A percentile compares a stretch with the other conserved stretches of the same genome.
These are phyloP conservation scores for Pseudocohnilembus persalinus DNA, from an alignment of 169 alveolate species.

Conservation along the genomic window DNA sequence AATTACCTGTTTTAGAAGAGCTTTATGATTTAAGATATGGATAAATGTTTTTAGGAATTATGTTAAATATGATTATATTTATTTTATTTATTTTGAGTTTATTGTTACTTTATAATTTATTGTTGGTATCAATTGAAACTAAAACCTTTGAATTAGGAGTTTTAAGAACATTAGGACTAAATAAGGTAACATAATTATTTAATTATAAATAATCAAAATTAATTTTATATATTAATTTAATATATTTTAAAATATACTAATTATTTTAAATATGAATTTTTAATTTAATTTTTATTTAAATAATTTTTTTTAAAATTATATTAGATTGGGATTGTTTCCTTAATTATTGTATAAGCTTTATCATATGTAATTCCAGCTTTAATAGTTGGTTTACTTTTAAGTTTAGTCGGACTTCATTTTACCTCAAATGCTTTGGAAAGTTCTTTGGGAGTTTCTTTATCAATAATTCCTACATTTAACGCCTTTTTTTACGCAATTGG, in stretches of 20 bases:
- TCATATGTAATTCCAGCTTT: conserved; percentile 82
- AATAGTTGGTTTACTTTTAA: conserved; percentile 65
- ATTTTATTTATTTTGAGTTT: conserved; percentile 74
- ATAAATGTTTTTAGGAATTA: conserved; percentile 71
- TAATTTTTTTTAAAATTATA: no score
- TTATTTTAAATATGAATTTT: no score
- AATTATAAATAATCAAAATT: no score
- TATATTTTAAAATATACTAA: no score
- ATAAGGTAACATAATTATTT: conserved; percentile 28
- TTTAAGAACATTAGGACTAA: conserved; percentile 79
- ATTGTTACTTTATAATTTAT: conserved; percentile 74
- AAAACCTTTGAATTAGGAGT: conserved; percentile 85
- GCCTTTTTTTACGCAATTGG: conserved; percentile 50
- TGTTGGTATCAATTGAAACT: conserved; percentile 83
- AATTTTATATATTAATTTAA: no score
- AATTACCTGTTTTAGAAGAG: conserved; percentile 63
- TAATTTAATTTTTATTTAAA: no score
- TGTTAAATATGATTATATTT: conserved; percentile 70
- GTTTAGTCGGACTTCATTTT: conserved; percentile 39
- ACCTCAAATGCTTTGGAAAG: conserved; percentile 30
- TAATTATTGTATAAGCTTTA: conserved; percentile 68
- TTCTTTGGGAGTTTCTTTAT: conserved; percentile 50
- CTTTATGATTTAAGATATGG: conserved; percentile 58
- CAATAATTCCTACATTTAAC: conserved; percentile 41
- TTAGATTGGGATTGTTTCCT: conserved; percentile 55